Evolutionary conservation across 495 filamentous ascomycete genomes (phyloP).

Genomic region (Penicillium turbatum): DNA sequence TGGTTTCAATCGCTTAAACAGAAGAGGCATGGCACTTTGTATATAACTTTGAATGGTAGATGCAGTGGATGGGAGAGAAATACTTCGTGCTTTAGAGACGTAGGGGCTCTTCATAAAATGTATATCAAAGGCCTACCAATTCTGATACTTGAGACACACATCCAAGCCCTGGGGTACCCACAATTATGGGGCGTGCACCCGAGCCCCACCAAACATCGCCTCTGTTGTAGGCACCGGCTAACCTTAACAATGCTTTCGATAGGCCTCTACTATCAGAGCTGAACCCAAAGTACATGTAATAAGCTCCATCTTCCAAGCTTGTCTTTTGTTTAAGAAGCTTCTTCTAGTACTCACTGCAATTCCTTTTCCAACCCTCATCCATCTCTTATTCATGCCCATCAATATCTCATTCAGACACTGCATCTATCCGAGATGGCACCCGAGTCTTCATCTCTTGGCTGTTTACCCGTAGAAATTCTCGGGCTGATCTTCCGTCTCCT

Average conservation of each 20-base stretch:
- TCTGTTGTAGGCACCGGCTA: too few species aligned
- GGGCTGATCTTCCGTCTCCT: constrained; percentile 7
- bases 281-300: too few species aligned
- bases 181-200: too few species aligned
- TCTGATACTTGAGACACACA: too few species aligned
- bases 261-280: too few species aligned
- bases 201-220: too few species aligned
- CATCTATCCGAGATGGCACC: not conserved
- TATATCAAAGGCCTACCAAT: not conserved
- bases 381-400: not conserved
- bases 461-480: constrained; percentile 10
- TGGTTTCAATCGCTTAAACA: constrained; percentile 11
- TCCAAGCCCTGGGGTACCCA: too few species aligned
- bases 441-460: not conserved
- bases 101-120: not conserved
- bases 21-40: constrained; percentile 14
- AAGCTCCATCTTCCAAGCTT: too few species aligned
- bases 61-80: not conserved
- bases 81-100: not conserved
- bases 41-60: constrained; percentile 19
- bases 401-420: not conserved
- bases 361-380: not conserved
- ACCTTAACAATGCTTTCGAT: too few species aligned
- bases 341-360: too few species aligned
- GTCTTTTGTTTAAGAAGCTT: too few species aligned